A percentile compares a stretch with the other conserved stretches of the same genome.
Evolutionary conservation across 2,329 filamentous ascomycete species (phyloP).

Genomic region (Graphilbum fragrans): DNA sequence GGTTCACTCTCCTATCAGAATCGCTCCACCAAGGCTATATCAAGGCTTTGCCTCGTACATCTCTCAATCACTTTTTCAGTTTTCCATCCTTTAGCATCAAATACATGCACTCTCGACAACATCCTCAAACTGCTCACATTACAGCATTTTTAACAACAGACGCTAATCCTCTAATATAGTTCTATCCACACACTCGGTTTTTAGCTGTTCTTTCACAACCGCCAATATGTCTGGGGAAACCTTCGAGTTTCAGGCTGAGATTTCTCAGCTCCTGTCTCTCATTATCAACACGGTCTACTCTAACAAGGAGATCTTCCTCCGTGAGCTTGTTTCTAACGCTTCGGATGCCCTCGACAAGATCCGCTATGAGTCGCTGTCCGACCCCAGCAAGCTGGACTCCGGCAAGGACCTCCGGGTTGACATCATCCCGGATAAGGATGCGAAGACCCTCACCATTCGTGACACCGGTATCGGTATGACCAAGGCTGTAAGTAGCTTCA

Average conservation of each 20-base stretch:
- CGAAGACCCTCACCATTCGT: constrained; percentile 92
- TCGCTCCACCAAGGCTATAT: no score
- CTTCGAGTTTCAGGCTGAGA: constrained; percentile 99
- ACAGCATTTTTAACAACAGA: no score
- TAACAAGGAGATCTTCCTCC: constrained; percentile 99
- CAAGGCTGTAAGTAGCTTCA: constrained; percentile 67
- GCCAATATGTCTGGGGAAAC: constrained; percentile 75
- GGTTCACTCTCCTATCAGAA: neutral
- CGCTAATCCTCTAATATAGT: no score
- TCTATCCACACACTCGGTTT: no score
- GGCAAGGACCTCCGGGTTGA: constrained; percentile 98
- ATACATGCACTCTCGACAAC: neutral
- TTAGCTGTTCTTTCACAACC: constrained; percentile 19
- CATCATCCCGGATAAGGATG: constrained; percentile 95
- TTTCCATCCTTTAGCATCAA: no score
- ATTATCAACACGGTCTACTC: constrained; percentile 99
- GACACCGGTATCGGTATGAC: constrained; percentile 99
- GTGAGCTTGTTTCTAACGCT: constrained; percentile 96
- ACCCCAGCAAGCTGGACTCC: constrained; percentile 92
- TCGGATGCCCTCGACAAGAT: constrained; percentile 99
- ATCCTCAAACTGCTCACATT: no score
- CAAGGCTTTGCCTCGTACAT: no score
- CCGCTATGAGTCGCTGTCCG: constrained; percentile 94
- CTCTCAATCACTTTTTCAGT: no score
- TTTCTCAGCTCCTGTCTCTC: constrained; percentile 97